phyloP scores from a whole-genome alignment of 2,329 filamentous ascomycete genomes.

The Fusarium sp. region DNA sequence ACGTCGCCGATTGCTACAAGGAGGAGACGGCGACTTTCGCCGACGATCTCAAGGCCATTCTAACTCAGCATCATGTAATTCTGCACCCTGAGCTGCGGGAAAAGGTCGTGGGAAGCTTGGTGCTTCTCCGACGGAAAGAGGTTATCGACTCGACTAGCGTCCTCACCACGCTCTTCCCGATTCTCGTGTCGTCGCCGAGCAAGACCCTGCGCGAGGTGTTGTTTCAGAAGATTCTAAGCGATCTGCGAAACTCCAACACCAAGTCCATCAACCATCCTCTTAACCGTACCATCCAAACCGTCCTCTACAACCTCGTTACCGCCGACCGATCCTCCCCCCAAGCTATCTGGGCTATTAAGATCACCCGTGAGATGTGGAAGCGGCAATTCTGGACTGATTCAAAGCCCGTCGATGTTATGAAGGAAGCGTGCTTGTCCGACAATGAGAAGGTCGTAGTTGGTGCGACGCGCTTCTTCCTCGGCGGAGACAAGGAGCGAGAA shows the following conservation, averaged over 20 bases:
- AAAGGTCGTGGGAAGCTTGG: conserved; percentile 92
- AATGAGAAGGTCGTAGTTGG: conserved; percentile 93
- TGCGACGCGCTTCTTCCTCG: conserved; percentile 93
- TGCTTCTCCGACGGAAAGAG: conserved; percentile 90
- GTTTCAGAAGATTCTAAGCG: conserved; percentile 90
- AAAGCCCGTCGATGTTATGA: conserved; percentile 98
- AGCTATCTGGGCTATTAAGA: conserved; percentile 94
- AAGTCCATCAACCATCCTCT: conserved; percentile 92
- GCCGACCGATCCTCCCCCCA: conserved; percentile 87
- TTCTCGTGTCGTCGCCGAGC: conserved; percentile 90
- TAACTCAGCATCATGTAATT: conserved; percentile 83
- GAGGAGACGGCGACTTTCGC: conserved; percentile 82
- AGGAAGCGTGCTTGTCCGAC: conserved; percentile 87
- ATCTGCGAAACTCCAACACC: conserved; percentile 87
- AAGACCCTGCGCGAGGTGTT: conserved; percentile 87
- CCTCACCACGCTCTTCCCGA: conserved; percentile 92
- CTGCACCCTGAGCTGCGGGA: conserved; percentile 89
- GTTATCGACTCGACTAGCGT: conserved; percentile 87
- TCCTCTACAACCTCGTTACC: conserved; percentile 90
- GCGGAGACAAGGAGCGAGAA: conserved; percentile 95
- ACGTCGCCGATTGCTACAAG: conserved; percentile 94
- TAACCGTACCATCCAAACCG: conserved; percentile 92
- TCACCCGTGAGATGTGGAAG: conserved; percentile 96
- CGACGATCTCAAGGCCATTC: conserved; percentile 82
- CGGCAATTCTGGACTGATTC: conserved; percentile 95